Evolutionary conservation across 2,329 filamentous ascomycete genomes (phyloP).

Genomic region (Chaetomiaceae sp.): DNA sequence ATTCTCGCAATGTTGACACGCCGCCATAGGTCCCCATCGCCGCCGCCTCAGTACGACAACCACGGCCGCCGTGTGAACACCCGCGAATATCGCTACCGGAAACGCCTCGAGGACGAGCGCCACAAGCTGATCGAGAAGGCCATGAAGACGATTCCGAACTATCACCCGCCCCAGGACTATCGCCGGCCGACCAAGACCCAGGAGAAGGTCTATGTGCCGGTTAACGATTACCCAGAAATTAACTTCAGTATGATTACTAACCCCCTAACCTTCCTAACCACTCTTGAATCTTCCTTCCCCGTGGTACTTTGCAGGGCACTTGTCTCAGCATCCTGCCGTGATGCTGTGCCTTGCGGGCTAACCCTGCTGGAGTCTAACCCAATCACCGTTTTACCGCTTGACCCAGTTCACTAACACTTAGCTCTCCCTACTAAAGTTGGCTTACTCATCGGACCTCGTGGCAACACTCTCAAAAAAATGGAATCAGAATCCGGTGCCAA

Average conservation of each 20-base stretch:
- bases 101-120: conserved; percentile 95
- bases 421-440: conserved; percentile 89
- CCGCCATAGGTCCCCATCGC: conserved; percentile 76
- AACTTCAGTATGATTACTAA: conserved; percentile 99
- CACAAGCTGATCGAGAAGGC: conserved; percentile 98
- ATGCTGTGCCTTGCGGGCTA: conserved; percentile 30
- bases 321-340: conserved; percentile 31
- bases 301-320: conserved; percentile 44
- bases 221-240: conserved; percentile 99
- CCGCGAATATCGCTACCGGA: conserved; percentile 95
- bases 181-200: conserved; percentile 99
- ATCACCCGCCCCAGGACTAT: conserved; percentile 97
- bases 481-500: conserved; percentile 95
- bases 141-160: conserved; percentile 99
- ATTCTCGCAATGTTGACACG: conserved; percentile 22
- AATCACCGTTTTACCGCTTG: conserved; percentile 34
- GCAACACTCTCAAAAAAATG: conserved; percentile 99
- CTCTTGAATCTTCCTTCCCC: conserved; percentile 34
- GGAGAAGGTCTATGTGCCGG: conserved; percentile 99
- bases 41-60: conserved; percentile 96
- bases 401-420: conserved; percentile 78
- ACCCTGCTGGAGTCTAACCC: conserved; percentile 34
- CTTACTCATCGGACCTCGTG: conserved; percentile 99
- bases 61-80: conserved; percentile 99
- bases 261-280: conserved; percentile 81